Evolutionary conservation across 2,329 filamentous ascomycete species (phyloP).

Genomic region (Malbranchea cinnamomea): DNA sequence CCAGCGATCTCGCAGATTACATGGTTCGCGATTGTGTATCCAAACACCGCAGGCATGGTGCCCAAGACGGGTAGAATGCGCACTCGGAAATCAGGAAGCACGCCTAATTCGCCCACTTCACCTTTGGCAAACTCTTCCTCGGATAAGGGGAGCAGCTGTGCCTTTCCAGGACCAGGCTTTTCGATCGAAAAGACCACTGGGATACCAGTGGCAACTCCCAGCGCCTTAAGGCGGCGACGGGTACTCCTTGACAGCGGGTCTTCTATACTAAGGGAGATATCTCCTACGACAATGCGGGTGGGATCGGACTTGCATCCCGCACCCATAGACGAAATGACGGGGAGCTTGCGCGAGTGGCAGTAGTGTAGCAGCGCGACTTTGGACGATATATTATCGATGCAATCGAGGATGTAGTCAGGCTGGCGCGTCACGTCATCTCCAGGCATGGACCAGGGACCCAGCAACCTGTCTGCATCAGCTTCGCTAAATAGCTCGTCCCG

Average conservation of each 20-base stretch:
- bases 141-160: constrained; percentile 67
- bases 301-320: constrained; percentile 83
- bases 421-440: constrained; percentile 27
- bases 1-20: constrained; percentile 67
- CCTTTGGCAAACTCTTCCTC: constrained; percentile 84
- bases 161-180: constrained; percentile 79
- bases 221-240: constrained; percentile 56
- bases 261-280: constrained; percentile 77
- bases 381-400: constrained; percentile 95
- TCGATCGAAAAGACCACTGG: constrained; percentile 88
- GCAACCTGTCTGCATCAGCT: constrained; percentile 47
- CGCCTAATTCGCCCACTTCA: constrained; percentile 68
- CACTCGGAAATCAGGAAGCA: constrained; percentile 82
- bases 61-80: constrained; percentile 90
- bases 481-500: constrained; percentile 69
- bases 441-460: constrained; percentile 49
- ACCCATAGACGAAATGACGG: constrained; percentile 89
- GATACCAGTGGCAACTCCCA: constrained; percentile 71
- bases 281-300: constrained; percentile 75
- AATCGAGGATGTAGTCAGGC: constrained; percentile 86
- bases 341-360: constrained; percentile 62
- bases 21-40: constrained; percentile 81
- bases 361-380: constrained; percentile 85
- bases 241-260: constrained; percentile 80
- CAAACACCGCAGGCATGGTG: constrained; percentile 95